phyloP scores from a whole-genome alignment of 495 filamentous ascomycete species.

The Xylaria grammica region DNA sequence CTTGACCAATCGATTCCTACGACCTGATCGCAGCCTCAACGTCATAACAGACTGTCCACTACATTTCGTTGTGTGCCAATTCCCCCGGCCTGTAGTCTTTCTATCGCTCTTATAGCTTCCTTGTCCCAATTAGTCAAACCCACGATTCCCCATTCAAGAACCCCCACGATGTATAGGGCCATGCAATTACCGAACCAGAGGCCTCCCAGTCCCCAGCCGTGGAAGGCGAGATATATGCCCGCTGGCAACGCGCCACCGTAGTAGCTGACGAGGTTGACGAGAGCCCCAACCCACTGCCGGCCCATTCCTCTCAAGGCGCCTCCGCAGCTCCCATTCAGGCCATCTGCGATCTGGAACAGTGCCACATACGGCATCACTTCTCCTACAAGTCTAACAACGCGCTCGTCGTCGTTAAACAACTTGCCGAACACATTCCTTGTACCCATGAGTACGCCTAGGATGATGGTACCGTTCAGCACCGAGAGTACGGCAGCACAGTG shows the following conservation, averaged over 20 bases:
- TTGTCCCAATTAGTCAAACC: conserved; percentile 77
- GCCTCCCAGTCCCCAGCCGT: conserved; percentile 85
- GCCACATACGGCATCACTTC: conserved; percentile 88
- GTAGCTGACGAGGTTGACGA: conserved; percentile 89
- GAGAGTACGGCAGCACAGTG: conserved; percentile 80
- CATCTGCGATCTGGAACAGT: conserved; percentile 94
- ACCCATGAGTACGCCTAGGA: conserved; percentile 74
- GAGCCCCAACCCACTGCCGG: conserved; percentile 83
- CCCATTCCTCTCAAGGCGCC: conserved; percentile 86
- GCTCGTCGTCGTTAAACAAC: conserved; percentile 81
- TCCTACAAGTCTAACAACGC: conserved; percentile 76
- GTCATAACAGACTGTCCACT: background rate
- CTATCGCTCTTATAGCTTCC: conserved; percentile 77
- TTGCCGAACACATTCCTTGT: conserved; percentile 78
- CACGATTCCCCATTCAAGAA: conserved; percentile 81
- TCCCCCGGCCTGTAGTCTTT: conserved; percentile 69
- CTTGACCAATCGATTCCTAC: too few species aligned
- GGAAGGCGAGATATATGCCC: conserved; percentile 86
- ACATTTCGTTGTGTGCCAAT: conserved; percentile 11
- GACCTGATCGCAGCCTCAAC: too few species aligned
- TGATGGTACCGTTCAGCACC: conserved; percentile 67
- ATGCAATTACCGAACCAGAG: conserved; percentile 92
- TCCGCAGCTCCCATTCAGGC: conserved; percentile 84
- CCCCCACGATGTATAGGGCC: conserved; percentile 82
- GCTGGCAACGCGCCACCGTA: conserved; percentile 84